Evolutionary conservation across 805 yeast species (phyloP).

Genomic region (Candida peoriensis): DNA sequence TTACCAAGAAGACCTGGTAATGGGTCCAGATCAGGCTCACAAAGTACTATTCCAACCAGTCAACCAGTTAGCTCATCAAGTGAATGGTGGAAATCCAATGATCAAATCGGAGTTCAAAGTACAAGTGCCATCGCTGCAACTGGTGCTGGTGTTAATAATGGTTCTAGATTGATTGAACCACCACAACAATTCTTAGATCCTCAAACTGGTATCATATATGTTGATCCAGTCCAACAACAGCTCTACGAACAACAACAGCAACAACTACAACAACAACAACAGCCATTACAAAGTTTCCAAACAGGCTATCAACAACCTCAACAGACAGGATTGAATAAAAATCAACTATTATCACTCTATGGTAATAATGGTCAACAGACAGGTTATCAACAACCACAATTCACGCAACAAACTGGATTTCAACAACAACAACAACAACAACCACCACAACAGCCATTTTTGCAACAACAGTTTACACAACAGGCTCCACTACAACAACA

Average conservation of each 20-base stretch:
- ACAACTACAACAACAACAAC: slow-evolving; percentile 13
- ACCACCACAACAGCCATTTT: slow-evolving; percentile 2
- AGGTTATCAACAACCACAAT: slow-evolving; percentile 31
- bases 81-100: slow-evolving; percentile 19
- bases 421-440: slow-evolving; percentile 8
- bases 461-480: slow-evolving; percentile 9
- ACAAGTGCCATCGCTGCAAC: slow-evolving; percentile 17
- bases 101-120: neutral
- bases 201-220: slow-evolving; percentile 60
- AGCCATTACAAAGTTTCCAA: slow-evolving; percentile 4
- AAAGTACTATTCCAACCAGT: slow-evolving; percentile 4
- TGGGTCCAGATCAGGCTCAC: slow-evolving; percentile 4
- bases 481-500: slow-evolving; percentile 2
- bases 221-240: slow-evolving; percentile 60
- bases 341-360: slow-evolving; percentile 19
- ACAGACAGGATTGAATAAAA: slow-evolving; percentile 16
- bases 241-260: slow-evolving; percentile 23
- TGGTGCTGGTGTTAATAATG: no score
- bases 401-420: slow-evolving; percentile 6
- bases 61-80: slow-evolving; percentile 4
- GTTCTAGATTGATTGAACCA: slow-evolving; percentile 38
- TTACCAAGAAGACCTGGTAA: slow-evolving; percentile 34
- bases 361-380: slow-evolving; percentile 30
- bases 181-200: slow-evolving; percentile 71
- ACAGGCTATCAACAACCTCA: slow-evolving; percentile 5